Conservation (phyloP, 2,329 filamentous ascomycete species). For the Stylonectria norvegica region DNA sequence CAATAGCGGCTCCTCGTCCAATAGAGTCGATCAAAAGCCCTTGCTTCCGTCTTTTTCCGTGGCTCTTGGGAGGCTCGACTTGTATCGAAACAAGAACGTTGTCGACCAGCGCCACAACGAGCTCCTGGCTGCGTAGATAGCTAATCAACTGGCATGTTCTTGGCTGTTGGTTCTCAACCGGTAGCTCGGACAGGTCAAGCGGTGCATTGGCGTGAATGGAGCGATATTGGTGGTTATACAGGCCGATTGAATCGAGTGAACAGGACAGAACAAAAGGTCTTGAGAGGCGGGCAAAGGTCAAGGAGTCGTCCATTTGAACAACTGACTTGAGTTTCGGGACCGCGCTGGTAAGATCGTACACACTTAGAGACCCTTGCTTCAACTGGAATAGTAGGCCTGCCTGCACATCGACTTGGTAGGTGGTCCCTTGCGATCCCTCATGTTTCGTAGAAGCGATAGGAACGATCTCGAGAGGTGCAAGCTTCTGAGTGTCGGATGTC, state of each 20-base stretch:
- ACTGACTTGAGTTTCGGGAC: conserved; percentile 58
- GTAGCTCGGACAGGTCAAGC: conserved; percentile 42
- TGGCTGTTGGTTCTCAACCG: conserved; percentile 34
- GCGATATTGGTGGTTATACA: conserved; percentile 68
- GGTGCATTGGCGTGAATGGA: conserved; percentile 53
- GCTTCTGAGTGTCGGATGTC: conserved; percentile 30
- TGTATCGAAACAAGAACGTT: conserved; percentile 66
- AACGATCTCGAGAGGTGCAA: conserved; percentile 40
- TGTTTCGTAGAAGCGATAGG: conserved; percentile 31
- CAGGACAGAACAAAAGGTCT: conserved; percentile 62
- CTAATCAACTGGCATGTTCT: conserved; percentile 47
- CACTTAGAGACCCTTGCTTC: conserved; percentile 48
- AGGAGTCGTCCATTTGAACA: conserved; percentile 48
- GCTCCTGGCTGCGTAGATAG: conserved; percentile 63
- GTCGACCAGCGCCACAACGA: conserved; percentile 62
- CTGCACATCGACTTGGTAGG: conserved; percentile 58
- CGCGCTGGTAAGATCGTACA: conserved; percentile 62
- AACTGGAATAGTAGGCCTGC: conserved; percentile 64
- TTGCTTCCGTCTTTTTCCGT: conserved; percentile 54
- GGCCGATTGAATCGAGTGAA: conserved; percentile 52
- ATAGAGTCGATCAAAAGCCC: conserved; percentile 72
- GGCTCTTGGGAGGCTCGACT: conserved; percentile 57
- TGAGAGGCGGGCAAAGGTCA: conserved; percentile 65
- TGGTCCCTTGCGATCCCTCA: conserved; percentile 14
- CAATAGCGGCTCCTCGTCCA: conserved; percentile 55